Base-by-base conservation (phyloP, 352 stramenopile genomes). In the Globisporangium takayamanum region DNA sequence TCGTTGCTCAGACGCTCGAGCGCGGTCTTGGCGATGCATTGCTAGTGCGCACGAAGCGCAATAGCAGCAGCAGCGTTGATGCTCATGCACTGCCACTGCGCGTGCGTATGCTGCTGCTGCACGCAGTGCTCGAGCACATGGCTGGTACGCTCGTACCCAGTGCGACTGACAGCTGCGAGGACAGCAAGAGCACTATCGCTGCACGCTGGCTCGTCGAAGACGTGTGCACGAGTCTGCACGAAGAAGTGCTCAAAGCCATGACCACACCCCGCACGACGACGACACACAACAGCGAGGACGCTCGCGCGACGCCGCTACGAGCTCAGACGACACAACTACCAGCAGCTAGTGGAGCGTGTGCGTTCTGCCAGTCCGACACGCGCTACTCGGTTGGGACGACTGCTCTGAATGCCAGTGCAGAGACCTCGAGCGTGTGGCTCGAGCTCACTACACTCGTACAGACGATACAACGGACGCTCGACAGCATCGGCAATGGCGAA, bases 201-300 rank as follows among this genome's bases (percentile, higher is more conserved):
- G 57, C 62, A 28, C 69, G 67, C 26, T 64, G 22, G 15, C 72
- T 74, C 57, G 61, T 77, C 11, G 63, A 71, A n/a, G 47, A 72
- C 42, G 22, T 80, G 25, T 73, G 69, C 50, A 64, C 68, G 37
- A 79, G 69, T 59, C 45, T 80, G 49, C 62, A 76, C 45, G 72
- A 80, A 26, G 72, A 77, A 25, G 41, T 69, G 36, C 53, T 74
- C 15, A 72, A 80, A 30, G 55, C 64, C 25, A 65, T 72, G 25
- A 47, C 74, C 16, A 59, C 37, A 52, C 52, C 41, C 2, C 68
- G 49, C 15, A 50, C 52, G 36, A n/a, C 22, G 37, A 22, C 39
- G 15, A 18, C 25, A n/a, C n/a, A 52, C 26, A 22, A 5, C 26
- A 22, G 6, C 26, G 14, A 22, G 16, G 55, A 22, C 47, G 22